A percentile compares a stretch with the other conserved stretches of the same genome.
Evolutionary conservation across 2,329 filamentous ascomycete species (phyloP).

Genomic region (Pseudogymnoascus sp.): DNA sequence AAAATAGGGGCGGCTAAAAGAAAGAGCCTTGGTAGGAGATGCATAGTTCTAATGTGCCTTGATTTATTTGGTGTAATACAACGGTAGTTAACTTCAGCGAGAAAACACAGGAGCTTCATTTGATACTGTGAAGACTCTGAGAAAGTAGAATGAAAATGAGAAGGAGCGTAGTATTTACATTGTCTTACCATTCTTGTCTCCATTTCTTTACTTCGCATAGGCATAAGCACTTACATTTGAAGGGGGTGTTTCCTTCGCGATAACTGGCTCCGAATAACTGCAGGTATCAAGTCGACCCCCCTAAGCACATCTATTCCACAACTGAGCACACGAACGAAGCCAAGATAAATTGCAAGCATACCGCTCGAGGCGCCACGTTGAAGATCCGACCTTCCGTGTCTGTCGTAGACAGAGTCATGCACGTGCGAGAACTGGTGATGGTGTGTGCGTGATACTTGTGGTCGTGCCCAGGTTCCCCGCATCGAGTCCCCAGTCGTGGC

Average conservation of each 20-base stretch:
- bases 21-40: not conserved
- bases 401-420: not conserved
- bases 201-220: not conserved
- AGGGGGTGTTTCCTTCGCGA: not conserved
- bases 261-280: not conserved
- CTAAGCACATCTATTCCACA: not conserved
- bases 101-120: not conserved
- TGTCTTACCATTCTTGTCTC: not conserved
- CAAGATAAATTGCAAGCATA: not conserved
- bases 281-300: not conserved
- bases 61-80: not conserved
- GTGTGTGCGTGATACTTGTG: not conserved
- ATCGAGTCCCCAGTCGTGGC: not conserved
- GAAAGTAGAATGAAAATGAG: not conserved
- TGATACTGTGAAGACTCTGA: not conserved
- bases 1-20: not conserved
- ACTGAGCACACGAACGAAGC: not conserved
- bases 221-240: not conserved
- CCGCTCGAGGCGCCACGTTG: not conserved
- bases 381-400: not conserved
- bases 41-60: not conserved
- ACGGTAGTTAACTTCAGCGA: not conserved
- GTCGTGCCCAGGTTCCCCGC: conserved; percentile 1
- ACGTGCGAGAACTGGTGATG: not conserved
- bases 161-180: not conserved